Evolutionary conservation across 2,329 filamentous ascomycete genomes (phyloP).

Genomic region (Colletotrichum karsti): DNA sequence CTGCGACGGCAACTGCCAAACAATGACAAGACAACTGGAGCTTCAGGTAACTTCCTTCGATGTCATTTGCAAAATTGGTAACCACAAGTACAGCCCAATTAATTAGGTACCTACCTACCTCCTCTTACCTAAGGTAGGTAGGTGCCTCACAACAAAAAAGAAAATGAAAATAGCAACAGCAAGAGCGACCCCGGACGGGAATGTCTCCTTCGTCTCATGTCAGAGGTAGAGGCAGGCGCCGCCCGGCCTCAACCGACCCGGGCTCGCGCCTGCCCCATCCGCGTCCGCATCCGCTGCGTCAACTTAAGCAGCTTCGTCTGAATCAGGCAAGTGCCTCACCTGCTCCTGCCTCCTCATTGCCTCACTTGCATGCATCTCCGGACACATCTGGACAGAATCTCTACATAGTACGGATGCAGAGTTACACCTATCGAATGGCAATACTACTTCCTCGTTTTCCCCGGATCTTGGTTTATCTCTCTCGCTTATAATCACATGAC

Average conservation of each 20-base stretch:
- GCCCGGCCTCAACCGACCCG: background rate
- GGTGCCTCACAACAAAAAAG: too few species aligned
- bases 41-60: background rate
- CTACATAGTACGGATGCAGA: background rate
- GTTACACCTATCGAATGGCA: too few species aligned
- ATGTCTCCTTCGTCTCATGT: too few species aligned
- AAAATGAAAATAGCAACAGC: too few species aligned
- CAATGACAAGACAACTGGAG: background rate
- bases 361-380: background rate
- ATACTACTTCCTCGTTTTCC: background rate
- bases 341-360: background rate
- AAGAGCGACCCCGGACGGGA: background rate
- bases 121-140: too few species aligned
- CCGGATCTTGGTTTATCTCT: background rate
- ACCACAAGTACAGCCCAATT: background rate
- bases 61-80: background rate
- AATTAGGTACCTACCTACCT: too few species aligned
- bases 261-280: background rate
- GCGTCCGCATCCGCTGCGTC: background rate
- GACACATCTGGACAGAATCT: background rate
- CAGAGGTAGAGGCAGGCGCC: background rate
- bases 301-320: background rate
- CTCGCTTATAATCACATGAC: constrained; percentile 16
- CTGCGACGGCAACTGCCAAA: background rate
- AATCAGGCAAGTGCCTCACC: background rate